A percentile compares a stretch with the other conserved stretches of the same genome.
These are phyloP conservation scores for Ceratocystis cubensis DNA, from an alignment of 2,329 filamentous ascomycete genomes.

Conservation along the genomic window DNA sequence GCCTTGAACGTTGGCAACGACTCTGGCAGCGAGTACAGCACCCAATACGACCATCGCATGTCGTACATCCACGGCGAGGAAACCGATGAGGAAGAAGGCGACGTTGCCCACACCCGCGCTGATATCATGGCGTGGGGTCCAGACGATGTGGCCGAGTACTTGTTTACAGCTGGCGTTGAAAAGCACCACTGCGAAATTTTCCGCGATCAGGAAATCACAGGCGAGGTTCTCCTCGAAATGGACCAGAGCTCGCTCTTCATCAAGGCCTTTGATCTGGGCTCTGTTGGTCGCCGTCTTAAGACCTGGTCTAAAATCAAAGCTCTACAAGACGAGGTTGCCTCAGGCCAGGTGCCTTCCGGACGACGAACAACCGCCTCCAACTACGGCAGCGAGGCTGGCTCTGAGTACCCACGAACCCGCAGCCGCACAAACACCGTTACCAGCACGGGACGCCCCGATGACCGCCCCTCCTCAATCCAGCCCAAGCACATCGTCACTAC, in stretches of 20 bases:
- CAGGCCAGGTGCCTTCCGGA: slow-evolving; percentile 27
- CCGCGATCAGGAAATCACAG: slow-evolving; percentile 86
- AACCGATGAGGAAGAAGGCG: slow-evolving; percentile 90
- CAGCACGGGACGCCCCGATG: slow-evolving; percentile 32
- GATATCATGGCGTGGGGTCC: slow-evolving; percentile 74
- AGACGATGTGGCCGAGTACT: slow-evolving; percentile 73
- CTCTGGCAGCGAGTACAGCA: slow-evolving; percentile 84
- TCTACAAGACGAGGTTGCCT: slow-evolving; percentile 73
- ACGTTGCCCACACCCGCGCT: slow-evolving; percentile 49
- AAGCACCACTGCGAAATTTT: slow-evolving; percentile 88
- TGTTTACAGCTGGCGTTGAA: slow-evolving; percentile 76
- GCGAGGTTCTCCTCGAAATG: slow-evolving; percentile 86
- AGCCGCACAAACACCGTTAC: slow-evolving; percentile 49
- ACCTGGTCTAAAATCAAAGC: slow-evolving; percentile 95
- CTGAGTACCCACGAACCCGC: slow-evolving; percentile 37
- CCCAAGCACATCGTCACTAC: slow-evolving; percentile 38
- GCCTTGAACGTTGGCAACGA: slow-evolving; percentile 44
- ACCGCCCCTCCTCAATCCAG: slow-evolving; percentile 37
- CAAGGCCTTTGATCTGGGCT: slow-evolving; percentile 87
- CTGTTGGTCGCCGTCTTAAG: slow-evolving; percentile 76
- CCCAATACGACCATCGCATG: slow-evolving; percentile 58
- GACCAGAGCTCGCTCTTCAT: slow-evolving; percentile 90
- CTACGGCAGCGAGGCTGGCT: slow-evolving; percentile 47
- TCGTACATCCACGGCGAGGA: slow-evolving; percentile 92
- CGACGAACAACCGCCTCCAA: slow-evolving; percentile 41